Evolutionary conservation across 306 rosid genomes (phyloP), one percentile per base, ranked within the genome.

Genomic region (Glycine soja): DNA sequence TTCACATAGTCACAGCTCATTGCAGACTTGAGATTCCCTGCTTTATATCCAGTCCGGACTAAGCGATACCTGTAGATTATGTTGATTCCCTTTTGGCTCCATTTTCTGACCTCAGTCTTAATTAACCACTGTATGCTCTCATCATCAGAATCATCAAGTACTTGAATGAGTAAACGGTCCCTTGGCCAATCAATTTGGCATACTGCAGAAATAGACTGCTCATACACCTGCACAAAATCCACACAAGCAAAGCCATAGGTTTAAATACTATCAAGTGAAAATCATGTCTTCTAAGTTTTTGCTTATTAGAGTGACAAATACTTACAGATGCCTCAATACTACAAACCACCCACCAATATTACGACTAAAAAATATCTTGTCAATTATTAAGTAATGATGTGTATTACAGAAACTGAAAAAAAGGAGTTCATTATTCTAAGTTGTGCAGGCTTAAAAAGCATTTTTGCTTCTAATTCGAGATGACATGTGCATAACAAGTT

Each of bases 11-110:
- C 46, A 36, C 70, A 63, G 70, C 10, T 63, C 70, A 63, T 63
- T 34, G 70, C 97, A 74, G 97, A 92, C 81, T 92, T 92, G 81
- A 90, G 95, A 88, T 92, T 92, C 86, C 97, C 95, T 4, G 97
- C 97, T 87, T 92, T 90, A 78, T 92, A 92, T 75, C 97, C 95
- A 2, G 95, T 90, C 85, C 95, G 84, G 80, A 84, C 51, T 50
- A 86, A 68, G 11, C 97, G 93, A 87, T 90, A 95, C 74, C 88
- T 66, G 74, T 92, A 92, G 79, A 87, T 79, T 80, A 92, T 88
- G 81, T 92, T 89, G 79, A 89, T 13, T 69, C 95, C 97, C 85
- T 76, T 92, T 81, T 88, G 95, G 78, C 72, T 90, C 97, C 97
- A 92, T 66, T 84, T 81, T 48, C 81, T 46, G 85, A 90, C 97